Conservation (phyloP, 2,329 filamentous ascomycete genomes). For the Byssochlamys sp. region DNA sequence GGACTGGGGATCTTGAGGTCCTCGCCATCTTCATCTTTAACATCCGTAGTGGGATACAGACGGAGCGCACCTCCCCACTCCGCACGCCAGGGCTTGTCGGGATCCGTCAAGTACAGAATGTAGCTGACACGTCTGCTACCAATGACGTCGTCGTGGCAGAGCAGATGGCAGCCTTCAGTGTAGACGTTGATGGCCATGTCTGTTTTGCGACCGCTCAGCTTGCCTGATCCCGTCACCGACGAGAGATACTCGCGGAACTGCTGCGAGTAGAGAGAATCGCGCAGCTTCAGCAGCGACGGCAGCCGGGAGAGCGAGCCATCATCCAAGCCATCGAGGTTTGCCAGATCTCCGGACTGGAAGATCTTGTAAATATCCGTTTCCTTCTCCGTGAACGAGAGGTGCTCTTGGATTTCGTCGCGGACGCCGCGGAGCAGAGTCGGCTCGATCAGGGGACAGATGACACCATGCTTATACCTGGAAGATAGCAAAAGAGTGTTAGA, state of each 20-base stretch:
- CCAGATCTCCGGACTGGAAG: constrained; percentile 93
- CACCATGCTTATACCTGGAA: constrained; percentile 76
- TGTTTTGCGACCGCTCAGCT: constrained; percentile 83
- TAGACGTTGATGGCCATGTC: constrained; percentile 99
- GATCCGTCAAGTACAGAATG: constrained; percentile 90
- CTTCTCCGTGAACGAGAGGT: constrained; percentile 93
- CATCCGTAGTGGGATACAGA: constrained; percentile 64
- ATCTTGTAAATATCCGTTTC: constrained; percentile 99
- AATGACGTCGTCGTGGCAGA: constrained; percentile 98
- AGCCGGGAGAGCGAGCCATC: constrained; percentile 74
- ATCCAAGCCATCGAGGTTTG: constrained; percentile 89
- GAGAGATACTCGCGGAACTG: constrained; percentile 83
- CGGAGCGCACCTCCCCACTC: constrained; percentile 89
- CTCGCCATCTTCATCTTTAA: constrained; percentile 59
- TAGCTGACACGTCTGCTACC: constrained; percentile 93
- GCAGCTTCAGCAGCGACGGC: constrained; percentile 80
- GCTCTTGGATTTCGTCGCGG: constrained; percentile 75
- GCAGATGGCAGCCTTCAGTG: constrained; percentile 84
- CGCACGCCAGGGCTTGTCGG: constrained; percentile 78
- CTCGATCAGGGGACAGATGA: constrained; percentile 73
- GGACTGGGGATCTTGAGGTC: constrained; percentile 71
- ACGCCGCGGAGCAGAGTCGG: constrained; percentile 74
- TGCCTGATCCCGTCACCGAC: constrained; percentile 72
- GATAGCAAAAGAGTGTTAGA: neutral
- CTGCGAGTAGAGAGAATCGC: constrained; percentile 86